phyloP scores from a whole-genome alignment of 805 yeast genomes.

The Torulaspora microellipsoides region DNA sequence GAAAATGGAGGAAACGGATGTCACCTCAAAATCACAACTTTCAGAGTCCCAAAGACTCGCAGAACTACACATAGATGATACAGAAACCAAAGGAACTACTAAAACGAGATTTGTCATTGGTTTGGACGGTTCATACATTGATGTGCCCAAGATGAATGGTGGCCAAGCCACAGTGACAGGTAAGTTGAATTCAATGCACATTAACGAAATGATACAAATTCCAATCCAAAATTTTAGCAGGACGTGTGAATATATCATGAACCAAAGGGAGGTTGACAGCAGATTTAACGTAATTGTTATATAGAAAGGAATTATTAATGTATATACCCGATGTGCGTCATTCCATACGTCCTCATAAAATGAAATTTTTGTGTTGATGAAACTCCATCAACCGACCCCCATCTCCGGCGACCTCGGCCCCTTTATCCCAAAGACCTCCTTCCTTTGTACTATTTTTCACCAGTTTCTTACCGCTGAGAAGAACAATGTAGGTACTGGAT shows the following conservation, averaged over 20 bases:
- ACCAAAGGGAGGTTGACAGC: constrained; percentile 66
- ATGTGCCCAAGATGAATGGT: constrained; percentile 16
- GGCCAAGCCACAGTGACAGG: constrained; percentile 18
- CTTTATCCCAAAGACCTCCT: no score
- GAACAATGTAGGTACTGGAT: no score
- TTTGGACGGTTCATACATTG: constrained; percentile 28
- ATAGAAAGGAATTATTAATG: background rate
- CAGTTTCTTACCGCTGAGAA: no score
- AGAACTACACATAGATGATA: constrained; percentile 15
- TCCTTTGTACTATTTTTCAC: no score
- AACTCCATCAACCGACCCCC: no score
- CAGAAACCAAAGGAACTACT: constrained; percentile 16
- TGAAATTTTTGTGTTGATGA: no score
- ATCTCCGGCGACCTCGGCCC: no score
- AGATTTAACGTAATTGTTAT: constrained; percentile 53
- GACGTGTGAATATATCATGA: constrained; percentile 63
- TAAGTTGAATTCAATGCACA: constrained; percentile 32
- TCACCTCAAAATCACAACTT: constrained; percentile 4
- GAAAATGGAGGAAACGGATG: constrained; percentile 38
- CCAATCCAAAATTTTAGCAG: constrained; percentile 55
- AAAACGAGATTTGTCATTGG: constrained; percentile 22
- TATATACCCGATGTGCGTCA: background rate
- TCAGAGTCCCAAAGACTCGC: constrained; percentile 9
- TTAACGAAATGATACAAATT: constrained; percentile 27
- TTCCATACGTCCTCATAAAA: background rate